Percentiles rank a stretch among this genome's conserved stretches.
phyloP scores from a whole-genome alignment of 106 monocot genomes.

The Phalaenopsis equestris region DNA sequence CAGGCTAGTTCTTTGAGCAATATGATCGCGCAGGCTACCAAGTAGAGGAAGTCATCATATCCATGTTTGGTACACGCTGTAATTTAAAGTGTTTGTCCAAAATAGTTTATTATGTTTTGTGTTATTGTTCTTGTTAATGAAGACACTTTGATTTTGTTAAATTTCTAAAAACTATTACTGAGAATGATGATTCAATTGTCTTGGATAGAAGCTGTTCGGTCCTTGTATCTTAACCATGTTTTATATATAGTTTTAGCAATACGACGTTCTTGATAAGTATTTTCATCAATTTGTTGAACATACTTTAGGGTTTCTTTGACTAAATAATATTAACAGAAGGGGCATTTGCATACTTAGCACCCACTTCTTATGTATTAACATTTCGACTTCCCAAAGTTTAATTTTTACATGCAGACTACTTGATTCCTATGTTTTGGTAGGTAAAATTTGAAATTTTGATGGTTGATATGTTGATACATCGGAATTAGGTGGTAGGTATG shows the following conservation, averaged over 20 bases:
- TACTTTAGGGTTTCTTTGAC: background rate
- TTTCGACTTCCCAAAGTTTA: too few relatives aligned
- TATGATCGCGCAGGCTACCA: slow-evolving; percentile 77
- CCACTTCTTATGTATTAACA: too few relatives aligned
- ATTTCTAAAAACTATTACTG: too few relatives aligned
- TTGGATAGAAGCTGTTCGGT: too few relatives aligned
- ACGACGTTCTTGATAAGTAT: background rate
- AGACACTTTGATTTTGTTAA: background rate
- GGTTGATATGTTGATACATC: too few relatives aligned
- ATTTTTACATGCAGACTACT: too few relatives aligned
- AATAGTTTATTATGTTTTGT: background rate
- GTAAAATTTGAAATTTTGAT: too few relatives aligned
- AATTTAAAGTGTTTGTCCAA: background rate
- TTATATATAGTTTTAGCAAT: background rate
- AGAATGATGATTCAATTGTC: too few relatives aligned
- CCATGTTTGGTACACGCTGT: background rate
- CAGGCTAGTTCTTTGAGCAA: slow-evolving; percentile 70
- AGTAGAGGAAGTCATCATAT: slow-evolving; percentile 14
- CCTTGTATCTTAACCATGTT: background rate
- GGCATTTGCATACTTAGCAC: too few relatives aligned
- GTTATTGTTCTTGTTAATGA: background rate
- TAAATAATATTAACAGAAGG: too few relatives aligned
- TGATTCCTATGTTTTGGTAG: too few relatives aligned
- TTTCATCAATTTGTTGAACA: background rate
- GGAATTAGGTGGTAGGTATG: too few relatives aligned